Conservation (phyloP, 139 green algal species). For the Haematococcus lacustris region DNA sequence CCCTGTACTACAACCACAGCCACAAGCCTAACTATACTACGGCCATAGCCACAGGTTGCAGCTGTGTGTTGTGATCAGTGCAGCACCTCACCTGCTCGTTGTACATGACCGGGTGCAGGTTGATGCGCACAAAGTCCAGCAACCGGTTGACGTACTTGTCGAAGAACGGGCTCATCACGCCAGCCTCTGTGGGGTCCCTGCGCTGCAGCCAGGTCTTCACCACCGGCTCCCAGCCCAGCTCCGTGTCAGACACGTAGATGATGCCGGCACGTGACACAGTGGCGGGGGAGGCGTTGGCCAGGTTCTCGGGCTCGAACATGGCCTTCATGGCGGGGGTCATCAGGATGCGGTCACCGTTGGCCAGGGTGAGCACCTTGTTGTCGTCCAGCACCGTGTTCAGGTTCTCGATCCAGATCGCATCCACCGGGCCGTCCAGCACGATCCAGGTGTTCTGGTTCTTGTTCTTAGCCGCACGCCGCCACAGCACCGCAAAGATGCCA, state of each 20-base stretch:
- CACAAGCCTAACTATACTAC: conserved; percentile 91
- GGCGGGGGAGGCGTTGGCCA: conserved; percentile 89
- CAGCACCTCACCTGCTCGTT: conserved; percentile 65
- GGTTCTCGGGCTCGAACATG: conserved; percentile 93
- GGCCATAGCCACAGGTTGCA: too few relatives aligned
- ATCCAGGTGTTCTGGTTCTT: conserved; percentile 94
- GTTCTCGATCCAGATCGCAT: conserved; percentile 98
- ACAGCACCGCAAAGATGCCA: conserved; percentile 90
- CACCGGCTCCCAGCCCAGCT: conserved; percentile 86
- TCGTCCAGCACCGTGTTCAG: conserved; percentile 74
- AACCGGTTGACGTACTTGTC: conserved; percentile 70
- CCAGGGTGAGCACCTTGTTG: conserved; percentile 80
- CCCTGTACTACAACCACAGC: too few relatives aligned
- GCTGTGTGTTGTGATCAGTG: too few relatives aligned
- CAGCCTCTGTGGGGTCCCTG: conserved; percentile 43
- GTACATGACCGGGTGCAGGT: conserved; percentile 74
- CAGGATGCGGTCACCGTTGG: conserved; percentile 91
- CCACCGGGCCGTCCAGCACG: conserved; percentile 91
- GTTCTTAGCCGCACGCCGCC: conserved; percentile 79
- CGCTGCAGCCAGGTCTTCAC: conserved; percentile 74
- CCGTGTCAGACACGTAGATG: conserved; percentile 87
- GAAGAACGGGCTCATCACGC: conserved; percentile 65
- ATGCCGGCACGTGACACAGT: conserved; percentile 91
- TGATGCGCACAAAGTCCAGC: conserved; percentile 69
- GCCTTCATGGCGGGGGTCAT: conserved; percentile 87